Percentiles rank a stretch among this genome's conserved stretches.
These are phyloP conservation scores for Raddia guianensis DNA, from an alignment of 176 grass and related monocot genomes.

Conservation along the genomic window DNA sequence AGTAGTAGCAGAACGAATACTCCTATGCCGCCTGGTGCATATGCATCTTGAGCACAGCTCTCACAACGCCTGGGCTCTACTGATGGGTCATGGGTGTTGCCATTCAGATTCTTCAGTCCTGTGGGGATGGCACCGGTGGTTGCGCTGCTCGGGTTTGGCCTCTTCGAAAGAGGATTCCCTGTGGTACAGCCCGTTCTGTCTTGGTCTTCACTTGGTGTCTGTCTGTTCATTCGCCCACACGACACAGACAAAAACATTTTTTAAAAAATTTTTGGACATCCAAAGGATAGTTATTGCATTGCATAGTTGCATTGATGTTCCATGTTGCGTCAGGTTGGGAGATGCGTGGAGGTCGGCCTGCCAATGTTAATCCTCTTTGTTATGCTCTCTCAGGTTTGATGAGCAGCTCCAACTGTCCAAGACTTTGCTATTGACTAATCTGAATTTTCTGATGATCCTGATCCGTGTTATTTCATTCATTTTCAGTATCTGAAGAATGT, in stretches of 20 bases:
- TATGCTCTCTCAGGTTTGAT: slow-evolving; percentile 73
- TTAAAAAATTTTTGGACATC: background rate
- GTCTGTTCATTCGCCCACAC: background rate
- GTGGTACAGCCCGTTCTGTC: slow-evolving; percentile 66
- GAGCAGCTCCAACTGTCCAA: background rate
- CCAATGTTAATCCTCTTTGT: slow-evolving; percentile 85
- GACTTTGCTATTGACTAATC: background rate
- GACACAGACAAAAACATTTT: background rate
- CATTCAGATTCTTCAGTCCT: slow-evolving; percentile 97
- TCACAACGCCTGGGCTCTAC: slow-evolving; percentile 19
- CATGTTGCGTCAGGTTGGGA: slow-evolving; percentile 67
- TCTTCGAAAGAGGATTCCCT: slow-evolving; percentile 97
- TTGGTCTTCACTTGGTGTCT: slow-evolving; percentile 12
- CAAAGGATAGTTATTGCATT: background rate
- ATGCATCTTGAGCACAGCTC: slow-evolving; percentile 18
- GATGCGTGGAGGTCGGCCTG: slow-evolving; percentile 91
- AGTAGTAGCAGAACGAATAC: background rate
- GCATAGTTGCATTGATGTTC: slow-evolving; percentile 22
- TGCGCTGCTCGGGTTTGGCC: slow-evolving; percentile 91
- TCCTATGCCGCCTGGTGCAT: background rate
- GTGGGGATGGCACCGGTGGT: slow-evolving; percentile 92
- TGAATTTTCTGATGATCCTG: background rate
- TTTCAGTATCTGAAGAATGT: slow-evolving; percentile 85
- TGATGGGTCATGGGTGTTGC: slow-evolving; percentile 25
- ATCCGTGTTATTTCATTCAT: slow-evolving; percentile 27